A percentile compares a stretch with the other conserved stretches of the same genome.
Conservation (phyloP, 2,329 filamentous ascomycete species). For the Xylaria hypoxylon region DNA sequence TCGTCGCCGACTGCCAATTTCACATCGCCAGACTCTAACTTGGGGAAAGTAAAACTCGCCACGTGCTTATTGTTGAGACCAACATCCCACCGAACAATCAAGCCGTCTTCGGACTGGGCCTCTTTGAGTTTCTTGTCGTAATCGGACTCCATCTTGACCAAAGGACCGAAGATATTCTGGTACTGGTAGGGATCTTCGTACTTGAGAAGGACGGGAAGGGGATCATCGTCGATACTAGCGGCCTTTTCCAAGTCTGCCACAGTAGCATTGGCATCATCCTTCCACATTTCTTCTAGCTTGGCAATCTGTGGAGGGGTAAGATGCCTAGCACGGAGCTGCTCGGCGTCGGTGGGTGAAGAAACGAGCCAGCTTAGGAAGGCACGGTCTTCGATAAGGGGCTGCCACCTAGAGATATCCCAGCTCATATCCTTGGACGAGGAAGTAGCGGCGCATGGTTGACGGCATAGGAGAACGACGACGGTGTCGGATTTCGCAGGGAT, state of each 20-base stretch:
- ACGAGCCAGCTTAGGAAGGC: slow-evolving; percentile 97
- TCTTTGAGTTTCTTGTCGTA: slow-evolving; percentile 99
- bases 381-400: slow-evolving; percentile 95
- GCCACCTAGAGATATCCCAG: slow-evolving; percentile 98
- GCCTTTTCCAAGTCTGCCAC: slow-evolving; percentile 92
- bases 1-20: slow-evolving; percentile 98
- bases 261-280: slow-evolving; percentile 89
- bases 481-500: slow-evolving; percentile 99
- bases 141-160: slow-evolving; percentile 99
- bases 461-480: slow-evolving; percentile 94
- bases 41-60: slow-evolving; percentile 94
- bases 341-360: slow-evolving; percentile 86
- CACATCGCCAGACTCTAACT: slow-evolving; percentile 96
- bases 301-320: slow-evolving; percentile 94
- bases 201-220: slow-evolving; percentile 88
- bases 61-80: slow-evolving; percentile 98
- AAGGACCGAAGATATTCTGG: slow-evolving; percentile 96
- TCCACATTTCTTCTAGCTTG: slow-evolving; percentile 98
- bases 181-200: slow-evolving; percentile 99
- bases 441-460: slow-evolving; percentile 94
- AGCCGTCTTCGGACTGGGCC: slow-evolving; percentile 95
- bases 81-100: slow-evolving; percentile 93
- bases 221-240: slow-evolving; percentile 92
- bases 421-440: slow-evolving; percentile 99
- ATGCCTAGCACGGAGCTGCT: slow-evolving; percentile 94